Evolutionary conservation across 768 basidiomycete species (phyloP).

Genomic region (Collybiopsis luxurians): DNA sequence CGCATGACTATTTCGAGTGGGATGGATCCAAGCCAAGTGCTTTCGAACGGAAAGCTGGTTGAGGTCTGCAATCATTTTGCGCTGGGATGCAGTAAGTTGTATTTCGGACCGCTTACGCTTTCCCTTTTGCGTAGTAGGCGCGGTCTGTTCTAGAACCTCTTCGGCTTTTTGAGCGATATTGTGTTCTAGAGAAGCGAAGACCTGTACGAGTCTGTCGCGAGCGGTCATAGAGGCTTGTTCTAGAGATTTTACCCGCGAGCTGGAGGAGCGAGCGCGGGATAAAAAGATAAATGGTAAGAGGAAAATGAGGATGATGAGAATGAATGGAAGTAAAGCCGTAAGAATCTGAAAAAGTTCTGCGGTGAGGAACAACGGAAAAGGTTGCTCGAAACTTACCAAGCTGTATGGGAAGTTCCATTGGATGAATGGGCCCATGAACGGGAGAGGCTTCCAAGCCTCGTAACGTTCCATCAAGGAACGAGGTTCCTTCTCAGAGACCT

Average conservation of each 20-base stretch:
- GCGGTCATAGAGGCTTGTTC: neutral
- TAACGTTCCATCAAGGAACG: constrained; percentile 10
- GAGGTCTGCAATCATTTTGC: constrained; percentile 16
- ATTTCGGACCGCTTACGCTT: neutral
- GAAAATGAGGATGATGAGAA: neutral
- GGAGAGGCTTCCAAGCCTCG: constrained; percentile 7
- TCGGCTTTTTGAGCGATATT: neutral
- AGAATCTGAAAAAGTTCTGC: neutral
- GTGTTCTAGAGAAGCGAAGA: neutral
- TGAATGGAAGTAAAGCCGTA: neutral
- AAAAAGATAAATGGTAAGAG: neutral
- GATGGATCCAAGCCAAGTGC: constrained; percentile 21
- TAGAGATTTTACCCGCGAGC: neutral
- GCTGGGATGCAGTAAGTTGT: constrained; percentile 16
- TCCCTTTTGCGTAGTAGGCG: neutral
- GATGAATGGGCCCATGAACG: constrained; percentile 14
- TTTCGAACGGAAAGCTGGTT: constrained; percentile 22
- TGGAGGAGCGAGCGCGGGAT: neutral
- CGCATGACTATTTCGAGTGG: constrained; percentile 22
- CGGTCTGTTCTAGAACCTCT: neutral
- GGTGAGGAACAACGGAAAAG: neutral
- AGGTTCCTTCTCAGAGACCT: constrained; percentile 11
- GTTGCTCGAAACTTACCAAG: constrained; percentile 13
- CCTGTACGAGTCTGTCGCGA: constrained; percentile 7
- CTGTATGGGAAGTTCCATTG: constrained; percentile 22